Base-by-base conservation (phyloP, 2,329 filamentous ascomycete species). In the Metarhizium sp. region DNA sequence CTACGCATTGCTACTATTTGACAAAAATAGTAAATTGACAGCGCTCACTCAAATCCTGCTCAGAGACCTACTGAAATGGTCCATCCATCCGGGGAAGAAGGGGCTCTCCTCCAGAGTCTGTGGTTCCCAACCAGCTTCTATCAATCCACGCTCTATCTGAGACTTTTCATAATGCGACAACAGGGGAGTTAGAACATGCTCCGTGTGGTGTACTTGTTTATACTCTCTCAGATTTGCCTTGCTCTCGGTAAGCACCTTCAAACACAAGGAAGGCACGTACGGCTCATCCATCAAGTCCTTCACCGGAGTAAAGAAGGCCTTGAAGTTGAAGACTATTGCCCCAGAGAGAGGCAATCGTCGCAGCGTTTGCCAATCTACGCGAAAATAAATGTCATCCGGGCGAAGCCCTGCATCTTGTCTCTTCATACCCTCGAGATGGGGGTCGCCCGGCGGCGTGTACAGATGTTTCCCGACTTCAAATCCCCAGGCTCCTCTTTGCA, bases 321-420 rank as follows among this genome's bases (percentile, higher is more conserved):
- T 95, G 79, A 92, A 95, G 68, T 94, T 95, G 75, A 95, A 95
- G 0, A 90, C 81, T 2, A 95, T 75, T 0, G 80, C 86, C 0
- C 81, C 88, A 0, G 86, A 90, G 0, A 95, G 74, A 0, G 91
- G 90, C 0, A 95, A 72, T 3, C 90, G 81, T 2, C 90, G 82
- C 4, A 95, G 73, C 0, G 90, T 95, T 70, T 95, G 91, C 88
- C 90, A 95, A 68, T 95, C 90, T 1, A 94, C 89, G 4, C 90
- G 81, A 1, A 95, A 73, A 58, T 86, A 73, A 59, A 88, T 75
- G 40, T 88, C 79, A 0, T 80, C 75, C 2, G 84, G 65, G 0
- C 70, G 72, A 6, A 92, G 72, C 20, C 74, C 69, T 0, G 77
- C 71, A 50, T 81, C 74, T 59, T 92, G 87, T 71, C 66, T 0